Evolutionary conservation across 192 early-diverging fungal species (phyloP), one percentile per base, ranked within the genome.

Genomic region (Entophlyctis luteolus): DNA sequence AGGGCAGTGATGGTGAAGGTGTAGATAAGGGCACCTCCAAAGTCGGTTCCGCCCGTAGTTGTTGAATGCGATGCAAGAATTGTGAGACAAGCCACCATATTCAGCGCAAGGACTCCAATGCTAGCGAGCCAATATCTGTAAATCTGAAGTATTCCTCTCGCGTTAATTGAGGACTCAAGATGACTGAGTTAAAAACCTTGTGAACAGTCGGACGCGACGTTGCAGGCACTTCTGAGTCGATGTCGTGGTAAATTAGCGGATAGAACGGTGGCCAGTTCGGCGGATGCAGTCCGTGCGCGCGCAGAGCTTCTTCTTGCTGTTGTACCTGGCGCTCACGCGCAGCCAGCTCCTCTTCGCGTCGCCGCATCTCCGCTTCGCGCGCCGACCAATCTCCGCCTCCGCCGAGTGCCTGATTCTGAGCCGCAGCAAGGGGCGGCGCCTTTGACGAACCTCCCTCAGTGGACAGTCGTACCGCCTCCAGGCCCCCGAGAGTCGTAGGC

Each of bases 221-320:
- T 1, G 20, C 65, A 12, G 65, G 65, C 6, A 55, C 54, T 59
- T 69, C 47, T 6, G 65, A 75, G 20, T 81, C 79, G 66, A 94
- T 94, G 58, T 89, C 81, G 57, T 90, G 86, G 74, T 91, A 91
- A 67, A 94, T 84, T 62, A 91, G 67, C 10, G 91, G 91, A 50
- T 89, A 93, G 62, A 89, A 88, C 47, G 90, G 89, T 2, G 91
- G 91, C 73, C 71, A 79, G 75, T 91, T 90, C 35, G 87, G 80
- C n/a, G 88, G 87, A 35, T 86, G 75, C 22, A 83, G 71, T 12
- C 86, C 86, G 28, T 74, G 74, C 31, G 72, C 71, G 16, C 81
- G 76, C 58, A 89, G 73, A 50, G 83, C 79, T 32, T 69, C 81
- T 67, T 90, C 87, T 53, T 89, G 86, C 37, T 79, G 68, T 45